phyloP scores from a whole-genome alignment of 331 rosid species.

The Prunus yedoensis region DNA sequence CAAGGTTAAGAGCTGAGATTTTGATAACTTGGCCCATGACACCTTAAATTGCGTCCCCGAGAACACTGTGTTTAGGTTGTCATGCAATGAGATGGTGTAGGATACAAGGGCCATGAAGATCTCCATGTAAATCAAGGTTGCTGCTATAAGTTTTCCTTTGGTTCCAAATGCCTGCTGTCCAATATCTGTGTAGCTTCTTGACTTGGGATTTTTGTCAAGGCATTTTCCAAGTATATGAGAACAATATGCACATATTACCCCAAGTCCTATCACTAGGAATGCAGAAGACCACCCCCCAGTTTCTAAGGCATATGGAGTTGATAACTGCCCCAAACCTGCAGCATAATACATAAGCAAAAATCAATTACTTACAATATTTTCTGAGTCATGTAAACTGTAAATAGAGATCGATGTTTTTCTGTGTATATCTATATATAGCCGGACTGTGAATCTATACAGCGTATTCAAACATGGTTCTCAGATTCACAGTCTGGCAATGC shows the following conservation, averaged over 20 bases:
- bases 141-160: slow-evolving; percentile 50
- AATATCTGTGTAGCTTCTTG: slow-evolving; percentile 55
- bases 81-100: slow-evolving; percentile 76
- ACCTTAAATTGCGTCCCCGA: slow-evolving; percentile 31
- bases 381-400: too few species aligned
- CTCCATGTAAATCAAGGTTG: slow-evolving; percentile 54
- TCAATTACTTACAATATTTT: neutral
- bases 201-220: slow-evolving; percentile 51
- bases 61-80: slow-evolving; percentile 50
- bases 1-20: slow-evolving; percentile 49
- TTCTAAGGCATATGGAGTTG: slow-evolving; percentile 69
- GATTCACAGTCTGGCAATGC: too few species aligned
- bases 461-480: too few species aligned
- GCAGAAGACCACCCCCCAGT: slow-evolving; percentile 63
- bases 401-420: too few species aligned
- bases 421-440: too few species aligned
- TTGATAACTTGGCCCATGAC: slow-evolving; percentile 31
- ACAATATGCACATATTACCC: slow-evolving; percentile 48
- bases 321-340: slow-evolving; percentile 75
- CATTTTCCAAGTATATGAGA: slow-evolving; percentile 61
- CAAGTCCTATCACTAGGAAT: slow-evolving; percentile 52
- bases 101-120: slow-evolving; percentile 84
- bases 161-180: slow-evolving; percentile 64
- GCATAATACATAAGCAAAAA: neutral
- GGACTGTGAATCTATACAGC: too few species aligned